These are phyloP conservation scores for Dioszegia aurantiaca DNA, from an alignment of 768 basidiomycete species.

Conservation along the genomic window DNA sequence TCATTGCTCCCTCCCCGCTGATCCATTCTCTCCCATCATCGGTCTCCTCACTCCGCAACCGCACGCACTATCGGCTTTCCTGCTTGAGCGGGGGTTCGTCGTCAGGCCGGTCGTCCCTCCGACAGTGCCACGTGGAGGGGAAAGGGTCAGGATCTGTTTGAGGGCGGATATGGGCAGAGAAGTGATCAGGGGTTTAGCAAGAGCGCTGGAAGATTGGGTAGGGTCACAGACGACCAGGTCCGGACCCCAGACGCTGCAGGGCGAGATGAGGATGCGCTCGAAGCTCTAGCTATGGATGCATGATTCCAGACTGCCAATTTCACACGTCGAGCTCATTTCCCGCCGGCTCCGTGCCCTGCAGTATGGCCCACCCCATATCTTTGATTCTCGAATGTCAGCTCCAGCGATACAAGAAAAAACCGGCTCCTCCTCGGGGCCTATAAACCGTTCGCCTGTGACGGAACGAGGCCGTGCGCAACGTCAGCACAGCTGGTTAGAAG, in stretches of 20 bases:
- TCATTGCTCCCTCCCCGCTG: slow-evolving; percentile 43
- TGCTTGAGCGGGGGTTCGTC: slow-evolving; percentile 54
- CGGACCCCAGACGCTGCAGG: not conserved
- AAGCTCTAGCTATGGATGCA: too few species aligned
- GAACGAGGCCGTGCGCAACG: too few species aligned
- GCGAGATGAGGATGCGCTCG: too few species aligned
- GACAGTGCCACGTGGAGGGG: slow-evolving; percentile 80
- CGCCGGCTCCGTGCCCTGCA: too few species aligned
- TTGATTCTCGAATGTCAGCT: too few species aligned
- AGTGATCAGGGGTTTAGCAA: slow-evolving; percentile 64
- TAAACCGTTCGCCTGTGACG: too few species aligned
- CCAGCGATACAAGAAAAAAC: too few species aligned
- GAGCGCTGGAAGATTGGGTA: slow-evolving; percentile 55
- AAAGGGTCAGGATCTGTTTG: slow-evolving; percentile 83
- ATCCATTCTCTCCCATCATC: slow-evolving; percentile 70
- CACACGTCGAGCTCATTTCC: too few species aligned
- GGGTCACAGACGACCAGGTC: not conserved
- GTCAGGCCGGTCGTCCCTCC: slow-evolving; percentile 59
- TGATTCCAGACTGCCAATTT: too few species aligned
- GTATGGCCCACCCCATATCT: too few species aligned
- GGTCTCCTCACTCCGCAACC: slow-evolving; percentile 76
- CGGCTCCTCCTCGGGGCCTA: too few species aligned
- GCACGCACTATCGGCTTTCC: slow-evolving; percentile 69
- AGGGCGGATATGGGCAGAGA: slow-evolving; percentile 69
- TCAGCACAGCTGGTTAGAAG: too few species aligned